A percentile compares a stretch with the other conserved stretches of the same genome.
phyloP scores from a whole-genome alignment of 345 rosid species.

The Barbarea vulgaris region DNA sequence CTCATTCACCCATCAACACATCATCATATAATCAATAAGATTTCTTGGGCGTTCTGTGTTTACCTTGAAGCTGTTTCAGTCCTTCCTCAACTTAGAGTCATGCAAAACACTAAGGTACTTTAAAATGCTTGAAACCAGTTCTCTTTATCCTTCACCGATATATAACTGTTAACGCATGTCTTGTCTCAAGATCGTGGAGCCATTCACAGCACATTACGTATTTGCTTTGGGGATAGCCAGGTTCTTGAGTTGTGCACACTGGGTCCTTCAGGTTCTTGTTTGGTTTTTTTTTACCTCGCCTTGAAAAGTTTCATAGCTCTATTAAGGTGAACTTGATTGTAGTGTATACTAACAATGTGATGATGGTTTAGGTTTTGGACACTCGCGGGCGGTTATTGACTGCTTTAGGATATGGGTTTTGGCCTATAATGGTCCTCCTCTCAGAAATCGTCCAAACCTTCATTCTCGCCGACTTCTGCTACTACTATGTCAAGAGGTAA shows the following conservation, averaged over 20 bases:
- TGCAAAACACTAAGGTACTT: conserved; percentile 91
- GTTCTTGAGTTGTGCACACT: conserved; percentile 92
- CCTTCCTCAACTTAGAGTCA: conserved; percentile 80
- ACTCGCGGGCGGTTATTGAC: conserved; percentile 74
- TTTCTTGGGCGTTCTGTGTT: conserved; percentile 88
- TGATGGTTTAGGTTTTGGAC: conserved; percentile 64
- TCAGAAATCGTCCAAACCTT: conserved; percentile 89
- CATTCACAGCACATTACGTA: conserved; percentile 94
- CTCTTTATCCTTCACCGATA: not conserved
- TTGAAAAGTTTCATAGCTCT: not conserved
- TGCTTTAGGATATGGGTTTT: conserved; percentile 83
- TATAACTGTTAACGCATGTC: conserved; percentile 3
- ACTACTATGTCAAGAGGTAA: conserved; percentile 82
- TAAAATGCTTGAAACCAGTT: not conserved
- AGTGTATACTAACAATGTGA: not conserved
- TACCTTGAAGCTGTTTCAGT: conserved; percentile 94
- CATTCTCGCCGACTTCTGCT: conserved; percentile 88
- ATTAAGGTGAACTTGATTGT: not conserved
- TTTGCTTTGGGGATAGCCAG: conserved; percentile 90
- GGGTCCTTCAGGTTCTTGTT: conserved; percentile 81
- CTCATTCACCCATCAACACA: conserved; percentile 79
- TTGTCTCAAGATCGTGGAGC: conserved; percentile 78
- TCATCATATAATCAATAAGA: conserved; percentile 64
- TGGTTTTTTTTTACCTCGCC: not conserved
- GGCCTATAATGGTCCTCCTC: conserved; percentile 87